phyloP scores from a whole-genome alignment of 257 asterid genomes.

The Jacaranda mimosifolia region DNA sequence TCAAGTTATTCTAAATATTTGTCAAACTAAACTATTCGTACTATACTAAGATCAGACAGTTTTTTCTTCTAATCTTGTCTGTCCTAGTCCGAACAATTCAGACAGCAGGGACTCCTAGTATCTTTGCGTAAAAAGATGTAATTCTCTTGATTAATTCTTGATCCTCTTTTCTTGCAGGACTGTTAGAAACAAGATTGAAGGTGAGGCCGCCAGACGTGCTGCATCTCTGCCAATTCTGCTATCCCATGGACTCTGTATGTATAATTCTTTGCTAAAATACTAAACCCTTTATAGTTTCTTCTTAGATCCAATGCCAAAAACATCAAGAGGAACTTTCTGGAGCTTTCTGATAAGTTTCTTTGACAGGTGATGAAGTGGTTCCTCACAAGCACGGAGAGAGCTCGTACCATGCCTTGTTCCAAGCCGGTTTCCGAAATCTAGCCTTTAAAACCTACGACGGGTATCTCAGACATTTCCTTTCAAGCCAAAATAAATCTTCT shows the following conservation, averaged over 20 bases:
- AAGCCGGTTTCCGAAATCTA: constrained; percentile 78
- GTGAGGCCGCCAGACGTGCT: constrained; percentile 89
- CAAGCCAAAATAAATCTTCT: constrained; percentile 1
- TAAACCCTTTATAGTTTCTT: not conserved
- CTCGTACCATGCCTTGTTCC: constrained; percentile 75
- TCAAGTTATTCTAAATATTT: not conserved
- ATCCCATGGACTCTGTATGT: constrained; percentile 89
- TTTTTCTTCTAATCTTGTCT: not conserved
- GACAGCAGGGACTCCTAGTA: not conserved
- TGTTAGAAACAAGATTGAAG: constrained; percentile 77
- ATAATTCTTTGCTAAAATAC: not conserved
- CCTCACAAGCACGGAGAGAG: constrained; percentile 79
- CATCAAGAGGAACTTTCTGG: not conserved
- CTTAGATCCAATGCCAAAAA: constrained; percentile 6
- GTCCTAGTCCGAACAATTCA: not conserved
- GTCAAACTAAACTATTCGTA: not conserved
- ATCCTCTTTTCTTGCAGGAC: constrained; percentile 56
- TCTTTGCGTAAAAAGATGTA: not conserved
- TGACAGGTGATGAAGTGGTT: constrained; percentile 81
- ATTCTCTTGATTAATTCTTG: constrained; percentile 16
- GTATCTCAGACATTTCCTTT: constrained; percentile 43
- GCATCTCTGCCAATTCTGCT: constrained; percentile 90
- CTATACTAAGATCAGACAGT: not conserved
- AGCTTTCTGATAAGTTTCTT: constrained; percentile 21
- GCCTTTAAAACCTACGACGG: constrained; percentile 76